Evolutionary conservation across 140 eudicot genomes (phyloP).

Genomic region (Cichorium intybus): DNA sequence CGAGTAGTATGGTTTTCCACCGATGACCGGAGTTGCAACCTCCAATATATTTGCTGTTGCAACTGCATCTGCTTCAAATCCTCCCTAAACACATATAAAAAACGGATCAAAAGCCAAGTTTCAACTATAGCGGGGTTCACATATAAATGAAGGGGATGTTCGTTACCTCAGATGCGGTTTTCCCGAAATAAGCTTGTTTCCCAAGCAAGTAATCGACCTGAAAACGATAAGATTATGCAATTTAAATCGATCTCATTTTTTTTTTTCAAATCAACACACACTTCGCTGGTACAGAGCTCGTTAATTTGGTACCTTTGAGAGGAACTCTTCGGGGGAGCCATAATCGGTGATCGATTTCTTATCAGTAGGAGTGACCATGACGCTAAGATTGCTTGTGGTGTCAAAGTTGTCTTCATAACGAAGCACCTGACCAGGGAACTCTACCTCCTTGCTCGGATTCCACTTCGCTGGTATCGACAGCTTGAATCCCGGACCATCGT

Average conservation of each 20-base stretch:
- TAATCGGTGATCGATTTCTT: constrained; percentile 89
- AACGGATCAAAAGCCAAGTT: neutral
- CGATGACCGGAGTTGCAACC: constrained; percentile 54
- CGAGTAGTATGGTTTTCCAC: constrained; percentile 66
- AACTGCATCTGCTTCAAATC: constrained; percentile 78
- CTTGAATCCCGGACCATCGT: constrained; percentile 82
- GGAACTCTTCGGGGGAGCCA: constrained; percentile 90
- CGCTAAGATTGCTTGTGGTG: constrained; percentile 69
- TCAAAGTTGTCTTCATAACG: constrained; percentile 97
- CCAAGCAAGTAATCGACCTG: constrained; percentile 97
- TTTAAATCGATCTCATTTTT: neutral
- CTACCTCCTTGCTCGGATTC: constrained; percentile 95
- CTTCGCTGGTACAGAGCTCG: neutral
- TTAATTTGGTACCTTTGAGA: constrained; percentile 46
- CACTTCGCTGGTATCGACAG: constrained; percentile 75
- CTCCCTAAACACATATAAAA: constrained; percentile 56
- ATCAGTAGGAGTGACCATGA: constrained; percentile 70
- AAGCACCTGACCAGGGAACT: constrained; percentile 90
- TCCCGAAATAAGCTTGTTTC: constrained; percentile 88
- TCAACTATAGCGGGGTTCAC: too few relatives aligned
- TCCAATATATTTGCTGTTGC: constrained; percentile 96
- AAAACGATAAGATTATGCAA: neutral
- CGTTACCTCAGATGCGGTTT: constrained; percentile 94
- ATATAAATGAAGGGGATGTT: neutral
- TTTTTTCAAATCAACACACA: neutral